Conservation (phyloP, 441 rosid species). For the Arabidopsis lyrata region DNA sequence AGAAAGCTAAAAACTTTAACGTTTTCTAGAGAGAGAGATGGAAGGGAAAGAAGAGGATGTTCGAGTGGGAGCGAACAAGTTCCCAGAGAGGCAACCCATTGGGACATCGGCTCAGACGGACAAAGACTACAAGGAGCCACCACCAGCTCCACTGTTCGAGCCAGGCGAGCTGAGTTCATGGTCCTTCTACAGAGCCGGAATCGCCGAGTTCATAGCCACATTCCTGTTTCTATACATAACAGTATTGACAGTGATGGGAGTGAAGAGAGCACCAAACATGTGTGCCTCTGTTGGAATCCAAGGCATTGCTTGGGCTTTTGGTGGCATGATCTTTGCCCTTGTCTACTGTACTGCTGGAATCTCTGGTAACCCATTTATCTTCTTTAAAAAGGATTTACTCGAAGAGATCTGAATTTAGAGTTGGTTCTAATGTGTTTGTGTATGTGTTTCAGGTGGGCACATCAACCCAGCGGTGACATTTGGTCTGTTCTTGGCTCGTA, state of each 20-base stretch:
- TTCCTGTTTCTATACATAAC: slow-evolving; percentile 76
- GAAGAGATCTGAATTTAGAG: neutral
- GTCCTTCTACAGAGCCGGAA: slow-evolving; percentile 90
- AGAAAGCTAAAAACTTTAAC: slow-evolving; percentile 3
- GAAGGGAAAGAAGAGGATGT: slow-evolving; percentile 51
- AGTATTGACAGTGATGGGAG: slow-evolving; percentile 87
- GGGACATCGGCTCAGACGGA: slow-evolving; percentile 50
- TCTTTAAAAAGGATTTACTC: too few species aligned
- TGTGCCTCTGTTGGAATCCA: slow-evolving; percentile 83
- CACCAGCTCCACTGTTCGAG: slow-evolving; percentile 82
- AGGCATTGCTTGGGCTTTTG: slow-evolving; percentile 96
- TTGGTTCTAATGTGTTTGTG: neutral
- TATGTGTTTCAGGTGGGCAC: slow-evolving; percentile 56
- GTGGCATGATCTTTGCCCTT: slow-evolving; percentile 96
- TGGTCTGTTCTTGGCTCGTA: slow-evolving; percentile 65
- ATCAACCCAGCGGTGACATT: slow-evolving; percentile 78
- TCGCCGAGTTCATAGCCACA: slow-evolving; percentile 92
- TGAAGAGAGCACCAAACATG: slow-evolving; percentile 54
- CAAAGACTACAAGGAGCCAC: slow-evolving; percentile 89
- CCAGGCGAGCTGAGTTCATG: slow-evolving; percentile 70
- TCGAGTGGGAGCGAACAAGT: slow-evolving; percentile 50
- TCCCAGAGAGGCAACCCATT: slow-evolving; percentile 50
- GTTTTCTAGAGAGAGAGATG: slow-evolving; percentile 31
- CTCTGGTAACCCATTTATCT: slow-evolving; percentile 55
- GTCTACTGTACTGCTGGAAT: slow-evolving; percentile 96